A percentile compares a stretch with the other conserved stretches of the same genome.
Conservation (phyloP, 257 asterid species). For the Salvia hispanica region DNA sequence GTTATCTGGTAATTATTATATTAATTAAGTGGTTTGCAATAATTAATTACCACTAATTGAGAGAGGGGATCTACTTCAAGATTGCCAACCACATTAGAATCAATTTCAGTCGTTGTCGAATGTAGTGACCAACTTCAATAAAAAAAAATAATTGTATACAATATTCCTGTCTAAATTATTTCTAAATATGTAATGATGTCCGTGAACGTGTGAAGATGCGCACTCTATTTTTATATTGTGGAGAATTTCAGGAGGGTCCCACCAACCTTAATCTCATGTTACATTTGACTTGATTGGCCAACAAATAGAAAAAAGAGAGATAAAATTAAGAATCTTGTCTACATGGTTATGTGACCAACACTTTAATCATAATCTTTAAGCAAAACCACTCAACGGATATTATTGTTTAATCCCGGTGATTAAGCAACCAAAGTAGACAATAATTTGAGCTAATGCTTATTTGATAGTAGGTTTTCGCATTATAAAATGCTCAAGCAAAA, state of each 20-base stretch:
- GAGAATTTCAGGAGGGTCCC: conserved; percentile 28
- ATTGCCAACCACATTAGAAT: conserved; percentile 41
- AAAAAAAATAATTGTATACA: not conserved
- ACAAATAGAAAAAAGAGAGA: conserved; percentile 12
- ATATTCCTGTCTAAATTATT: not conserved
- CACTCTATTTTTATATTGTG: conserved; percentile 20
- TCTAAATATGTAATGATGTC: conserved; percentile 27
- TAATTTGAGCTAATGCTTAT: too few relatives aligned
- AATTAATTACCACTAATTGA: conserved; percentile 1
- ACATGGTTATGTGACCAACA: conserved; percentile 18
- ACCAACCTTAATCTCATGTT: conserved; percentile 22
- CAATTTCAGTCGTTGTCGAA: conserved; percentile 36
- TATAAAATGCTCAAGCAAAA: too few relatives aligned
- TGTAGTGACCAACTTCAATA: conserved; percentile 27
- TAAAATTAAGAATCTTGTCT: conserved; percentile 21
- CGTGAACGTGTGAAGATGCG: conserved; percentile 45
- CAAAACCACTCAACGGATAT: conserved; percentile 35
- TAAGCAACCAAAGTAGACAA: conserved; percentile 29
- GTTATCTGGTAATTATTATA: not conserved
- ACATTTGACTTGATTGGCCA: conserved; percentile 32
- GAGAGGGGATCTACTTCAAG: conserved; percentile 24
- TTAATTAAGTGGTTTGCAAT: not conserved
- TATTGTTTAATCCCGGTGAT: conserved; percentile 34
- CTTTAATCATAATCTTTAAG: conserved; percentile 37
- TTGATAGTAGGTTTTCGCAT: too few relatives aligned